A percentile compares a stretch with the other conserved stretches of the same genome.
Evolutionary conservation across 768 basidiomycete species (phyloP).

Genomic region (Coprinopsis strossmayeri): DNA sequence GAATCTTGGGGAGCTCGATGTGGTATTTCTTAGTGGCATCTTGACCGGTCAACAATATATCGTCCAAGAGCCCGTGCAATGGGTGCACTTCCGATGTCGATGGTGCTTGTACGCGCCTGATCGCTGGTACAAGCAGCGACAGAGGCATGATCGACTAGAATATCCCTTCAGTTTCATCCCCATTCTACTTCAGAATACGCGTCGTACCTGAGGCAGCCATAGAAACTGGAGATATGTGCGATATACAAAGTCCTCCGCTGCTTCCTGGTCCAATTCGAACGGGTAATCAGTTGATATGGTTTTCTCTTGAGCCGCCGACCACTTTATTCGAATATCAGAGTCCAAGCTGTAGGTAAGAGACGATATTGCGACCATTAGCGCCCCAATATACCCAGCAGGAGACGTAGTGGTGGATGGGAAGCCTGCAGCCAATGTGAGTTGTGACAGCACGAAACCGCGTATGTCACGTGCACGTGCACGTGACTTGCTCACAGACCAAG

Average conservation of each 20-base stretch:
- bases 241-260: constrained; percentile 49
- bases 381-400: not conserved
- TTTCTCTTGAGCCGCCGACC: constrained; percentile 58
- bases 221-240: constrained; percentile 71
- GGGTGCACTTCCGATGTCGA: constrained; percentile 37
- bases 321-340: constrained; percentile 18
- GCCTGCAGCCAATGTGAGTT: too few relatives aligned
- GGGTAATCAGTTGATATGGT: constrained; percentile 50
- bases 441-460: too few relatives aligned
- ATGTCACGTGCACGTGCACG: not conserved
- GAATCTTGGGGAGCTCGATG: constrained; percentile 51
- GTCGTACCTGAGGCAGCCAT: constrained; percentile 67
- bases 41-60: constrained; percentile 55
- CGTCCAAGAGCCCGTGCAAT: constrained; percentile 53
- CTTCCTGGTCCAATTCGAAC: constrained; percentile 38
- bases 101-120: constrained; percentile 42
- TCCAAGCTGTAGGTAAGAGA: constrained; percentile 2
- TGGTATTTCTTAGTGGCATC: constrained; percentile 55
- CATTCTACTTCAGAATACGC: not conserved
- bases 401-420: not conserved
- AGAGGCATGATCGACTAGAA: constrained; percentile 69
- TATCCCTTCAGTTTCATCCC: not conserved
- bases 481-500: too few relatives aligned
- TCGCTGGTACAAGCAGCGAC: constrained; percentile 43
- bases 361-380: not conserved